Base-by-base conservation (phyloP, 495 filamentous ascomycete species). In the Penicillium odoratum region DNA sequence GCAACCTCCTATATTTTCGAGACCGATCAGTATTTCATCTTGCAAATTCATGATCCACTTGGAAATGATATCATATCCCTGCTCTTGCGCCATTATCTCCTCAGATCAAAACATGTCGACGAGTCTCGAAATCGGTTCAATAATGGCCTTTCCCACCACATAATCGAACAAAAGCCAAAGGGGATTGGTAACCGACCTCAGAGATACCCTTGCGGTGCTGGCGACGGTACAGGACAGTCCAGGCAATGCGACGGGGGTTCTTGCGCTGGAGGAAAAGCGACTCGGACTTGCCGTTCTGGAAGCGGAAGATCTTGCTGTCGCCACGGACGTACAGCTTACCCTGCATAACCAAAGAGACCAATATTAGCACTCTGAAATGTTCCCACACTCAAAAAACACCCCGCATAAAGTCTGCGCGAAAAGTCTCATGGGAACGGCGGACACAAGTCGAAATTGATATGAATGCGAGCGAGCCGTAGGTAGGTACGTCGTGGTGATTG, bases 201-300 rank as follows among this genome's bases (percentile, higher is more conserved):
- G 93, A 94, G 83, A 98, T 93, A 88, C 94, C 94, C 91, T 99
- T 99, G 86, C 91, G 93, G 86, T 97, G 93, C 83, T 96, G 92
- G 79, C 93, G 88, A 79, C 94, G 86, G 88, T 86, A 99, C 58
- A 99, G 90, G 66, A 92, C 88, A 57, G 94, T 99, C 94, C 94
- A 99, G 64, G 93, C 88, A 78, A 99, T 97, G 70, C 93, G 89
- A 76, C 94, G 92, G 72, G 94, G 94, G 87, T 99, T 99, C 89
- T 99, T 99, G 83, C 94, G 93, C 85, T 99, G 94, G 62, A 98
- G 92, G 87, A 98, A 98, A 65, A 99, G 89, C 62, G 91, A 96
- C 81, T 99, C 95, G 83, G 92, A 93, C 83, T 99, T 99, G 84
- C 94, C 93, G 79, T 95, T 98, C 80, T 95, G 91, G 89, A 99